phyloP scores from a whole-genome alignment of 192 early-diverging fungal species.

The Piromyces finnis region DNA sequence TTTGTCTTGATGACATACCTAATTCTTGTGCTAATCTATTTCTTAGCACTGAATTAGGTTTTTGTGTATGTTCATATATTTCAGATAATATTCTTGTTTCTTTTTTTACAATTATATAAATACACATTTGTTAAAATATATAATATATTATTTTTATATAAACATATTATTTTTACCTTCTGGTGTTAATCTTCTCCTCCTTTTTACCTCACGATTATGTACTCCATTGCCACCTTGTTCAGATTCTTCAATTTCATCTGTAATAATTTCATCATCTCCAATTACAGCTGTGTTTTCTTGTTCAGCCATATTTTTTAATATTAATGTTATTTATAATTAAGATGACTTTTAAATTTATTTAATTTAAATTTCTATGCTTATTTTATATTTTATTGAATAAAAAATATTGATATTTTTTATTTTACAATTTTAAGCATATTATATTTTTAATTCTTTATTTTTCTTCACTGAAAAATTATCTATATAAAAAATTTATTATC shows the following conservation, averaged over 20 bases:
- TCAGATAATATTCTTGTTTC: conserved; percentile 38
- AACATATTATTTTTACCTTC: not conserved
- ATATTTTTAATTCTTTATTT: too few species aligned
- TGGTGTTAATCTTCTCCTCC: not conserved
- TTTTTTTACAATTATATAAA: not conserved
- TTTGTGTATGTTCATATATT: conserved; percentile 45
- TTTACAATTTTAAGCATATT: too few species aligned
- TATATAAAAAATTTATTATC: too few species aligned
- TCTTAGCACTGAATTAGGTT: conserved; percentile 42
- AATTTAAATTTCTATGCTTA: too few species aligned
- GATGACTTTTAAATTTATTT: too few species aligned
- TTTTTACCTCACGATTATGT: not conserved
- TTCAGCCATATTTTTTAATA: not conserved
- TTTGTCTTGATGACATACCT: conserved; percentile 47
- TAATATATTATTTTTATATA: too few species aligned
- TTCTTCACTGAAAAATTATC: too few species aligned
- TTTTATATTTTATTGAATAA: too few species aligned
- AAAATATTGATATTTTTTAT: too few species aligned
- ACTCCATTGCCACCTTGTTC: not conserved
- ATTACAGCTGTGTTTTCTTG: not conserved
- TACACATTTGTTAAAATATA: too few species aligned
- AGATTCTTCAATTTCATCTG: not conserved
- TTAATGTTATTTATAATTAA: not conserved
- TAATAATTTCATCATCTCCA: not conserved
- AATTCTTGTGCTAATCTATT: conserved; percentile 43